Base-by-base conservation (phyloP, 495 filamentous ascomycete species). In the Podospora australis region DNA sequence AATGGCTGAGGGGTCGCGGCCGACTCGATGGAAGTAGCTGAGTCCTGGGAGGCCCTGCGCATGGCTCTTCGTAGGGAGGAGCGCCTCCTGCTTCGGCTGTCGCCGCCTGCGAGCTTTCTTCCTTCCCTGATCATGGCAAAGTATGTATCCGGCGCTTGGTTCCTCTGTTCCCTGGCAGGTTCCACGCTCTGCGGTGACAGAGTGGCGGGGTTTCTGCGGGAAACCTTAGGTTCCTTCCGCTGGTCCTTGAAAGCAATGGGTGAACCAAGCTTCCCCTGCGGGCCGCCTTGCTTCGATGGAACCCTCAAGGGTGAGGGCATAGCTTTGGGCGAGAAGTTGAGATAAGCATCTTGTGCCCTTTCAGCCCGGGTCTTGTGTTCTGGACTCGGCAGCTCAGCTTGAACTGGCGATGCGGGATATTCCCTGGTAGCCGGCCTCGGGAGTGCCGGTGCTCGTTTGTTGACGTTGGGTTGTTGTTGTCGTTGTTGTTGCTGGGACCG, bases 301-400 rank as follows among this genome's bases (percentile, higher is more conserved):
- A 66, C 25, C 7, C 56, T 36, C 4, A 64, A 60, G 11, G 56
- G 57, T 3, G 60, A 47, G 3, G 53, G 46, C 10, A 64, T 46
- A 4, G 61, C 60, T 3, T 54, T 57, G 1, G 60, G 57, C 32
- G 60, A 59, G 9, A 58, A 56, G 16, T 52, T 54, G 17, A 46
- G 51, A 40, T 52, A 50, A 3, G 38, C 46, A 2, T 65, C 64
- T 32, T 62, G 58, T n/a, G 52, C 63, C 30, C 56, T 58, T 38
- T 72, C 71, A 32, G 62, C 58, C 7, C 63, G 65, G 5, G 69
- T 70, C 48, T 67, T 68, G 17, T 70, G 62, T 16, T 67, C 42
- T 0, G 70, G 67, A 4, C 60, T 67, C n/a, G 68, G 63, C 22
- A 69, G 50, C 44, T 70, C 69, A 1, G 61, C 52, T 16, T 64